phyloP scores from a whole-genome alignment of 1,284 basidiomycete species.

The Papiliotrema fonsecae region DNA sequence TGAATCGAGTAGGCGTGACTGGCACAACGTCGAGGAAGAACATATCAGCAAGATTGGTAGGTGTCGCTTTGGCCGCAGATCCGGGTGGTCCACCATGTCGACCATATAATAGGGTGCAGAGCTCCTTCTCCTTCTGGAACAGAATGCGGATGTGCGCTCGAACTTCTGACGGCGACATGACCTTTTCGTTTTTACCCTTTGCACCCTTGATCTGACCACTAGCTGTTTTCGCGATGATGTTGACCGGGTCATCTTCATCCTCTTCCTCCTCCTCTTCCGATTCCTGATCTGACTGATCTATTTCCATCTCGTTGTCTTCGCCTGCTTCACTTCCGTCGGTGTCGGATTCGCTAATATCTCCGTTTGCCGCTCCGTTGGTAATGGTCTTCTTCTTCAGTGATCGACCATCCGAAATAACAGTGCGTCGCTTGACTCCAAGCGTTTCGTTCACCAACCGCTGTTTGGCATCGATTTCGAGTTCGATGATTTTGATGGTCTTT shows the following conservation, averaged over 20 bases:
- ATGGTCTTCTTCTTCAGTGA: constrained; percentile 37
- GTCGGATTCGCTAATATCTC: constrained; percentile 40
- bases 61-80: constrained; percentile 9
- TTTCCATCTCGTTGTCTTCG: constrained; percentile 46
- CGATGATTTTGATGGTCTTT: constrained; percentile 88
- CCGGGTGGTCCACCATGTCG: constrained; percentile 75
- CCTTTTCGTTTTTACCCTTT: constrained; percentile 77
- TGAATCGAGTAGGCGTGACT: constrained; percentile 91
- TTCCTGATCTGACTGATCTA: constrained; percentile 44
- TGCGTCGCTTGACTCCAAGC: constrained; percentile 60
- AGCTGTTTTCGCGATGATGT: constrained; percentile 61
- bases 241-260: constrained; percentile 49
- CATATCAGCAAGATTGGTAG: constrained; percentile 61
- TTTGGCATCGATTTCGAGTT: constrained; percentile 78
- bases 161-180: constrained; percentile 86
- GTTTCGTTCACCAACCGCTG: constrained; percentile 64
- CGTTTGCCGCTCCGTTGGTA: constrained; percentile 32
- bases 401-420: constrained; percentile 56
- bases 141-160: constrained; percentile 86
- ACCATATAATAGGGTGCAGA: constrained; percentile 85
- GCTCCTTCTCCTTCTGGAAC: constrained; percentile 74
- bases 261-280: constrained; percentile 45
- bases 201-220: constrained; percentile 70
- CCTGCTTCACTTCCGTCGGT: constrained; percentile 50
- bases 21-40: constrained; percentile 94